Evolutionary conservation across 2,329 filamentous ascomycete species (phyloP).

Genomic region (Macrophomina phaseolina): DNA sequence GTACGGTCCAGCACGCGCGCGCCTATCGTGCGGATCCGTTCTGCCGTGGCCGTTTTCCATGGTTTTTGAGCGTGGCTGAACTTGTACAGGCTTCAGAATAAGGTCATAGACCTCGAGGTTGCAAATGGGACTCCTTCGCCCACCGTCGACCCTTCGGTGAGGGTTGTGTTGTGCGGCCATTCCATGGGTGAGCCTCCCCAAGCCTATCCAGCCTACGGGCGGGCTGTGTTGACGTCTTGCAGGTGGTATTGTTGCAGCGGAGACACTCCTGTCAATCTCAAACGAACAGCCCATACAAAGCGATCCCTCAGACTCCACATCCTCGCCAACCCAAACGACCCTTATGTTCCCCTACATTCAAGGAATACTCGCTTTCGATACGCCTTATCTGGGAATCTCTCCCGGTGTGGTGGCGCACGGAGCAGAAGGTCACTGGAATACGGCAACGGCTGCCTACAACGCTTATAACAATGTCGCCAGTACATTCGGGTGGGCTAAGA

Average conservation of each 20-base stretch:
- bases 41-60: background rate
- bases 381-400: constrained; percentile 83
- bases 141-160: constrained; percentile 84
- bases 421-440: constrained; percentile 85
- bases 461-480: constrained; percentile 68
- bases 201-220: constrained; percentile 53
- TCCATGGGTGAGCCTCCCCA: constrained; percentile 67
- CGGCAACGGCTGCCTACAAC: constrained; percentile 71
- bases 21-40: constrained; percentile 17
- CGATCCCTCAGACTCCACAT: constrained; percentile 44
- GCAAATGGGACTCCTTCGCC: constrained; percentile 78
- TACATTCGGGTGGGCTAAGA: constrained; percentile 65
- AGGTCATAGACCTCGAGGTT: constrained; percentile 94
- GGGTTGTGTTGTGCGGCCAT: constrained; percentile 82
- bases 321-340: constrained; percentile 53
- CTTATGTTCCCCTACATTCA: constrained; percentile 95
- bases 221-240: constrained; percentile 49
- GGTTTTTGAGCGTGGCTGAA: background rate
- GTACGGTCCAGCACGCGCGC: constrained; percentile 47
- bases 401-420: constrained; percentile 84
- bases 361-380: constrained; percentile 91
- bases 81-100: constrained; percentile 76
- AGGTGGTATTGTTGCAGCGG: constrained; percentile 88
- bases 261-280: constrained; percentile 78
- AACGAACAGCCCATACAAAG: constrained; percentile 55